A percentile compares a stretch with the other conserved stretches of the same genome.
phyloP scores from a whole-genome alignment of 176 grass and related monocot genomes.

The Phoenix roebelenii region DNA sequence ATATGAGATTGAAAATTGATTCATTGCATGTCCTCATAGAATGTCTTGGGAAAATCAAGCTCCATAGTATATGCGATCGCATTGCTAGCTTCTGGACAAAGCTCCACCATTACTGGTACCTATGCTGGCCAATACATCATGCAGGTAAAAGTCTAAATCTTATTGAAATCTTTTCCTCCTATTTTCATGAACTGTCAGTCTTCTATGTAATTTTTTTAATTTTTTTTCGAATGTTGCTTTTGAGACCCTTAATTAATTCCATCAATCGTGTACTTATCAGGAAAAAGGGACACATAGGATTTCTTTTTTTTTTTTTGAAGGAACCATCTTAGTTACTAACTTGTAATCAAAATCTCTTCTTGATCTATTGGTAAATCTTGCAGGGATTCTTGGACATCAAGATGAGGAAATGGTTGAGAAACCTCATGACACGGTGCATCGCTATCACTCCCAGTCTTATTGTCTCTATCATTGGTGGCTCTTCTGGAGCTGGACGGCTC shows the following conservation, averaged over 20 bases:
- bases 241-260: too few species aligned
- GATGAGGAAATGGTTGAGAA: constrained; percentile 77
- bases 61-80: constrained; percentile 65
- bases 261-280: too few species aligned
- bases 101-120: constrained; percentile 84
- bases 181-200: too few species aligned
- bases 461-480: constrained; percentile 64
- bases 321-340: too few species aligned
- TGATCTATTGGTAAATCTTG: neutral
- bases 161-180: too few species aligned
- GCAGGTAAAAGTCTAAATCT: constrained; percentile 36
- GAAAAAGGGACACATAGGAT: too few species aligned
- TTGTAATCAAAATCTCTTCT: too few species aligned
- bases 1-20: too few species aligned
- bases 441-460: constrained; percentile 71
- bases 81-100: constrained; percentile 83
- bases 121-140: constrained; percentile 92
- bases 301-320: too few species aligned
- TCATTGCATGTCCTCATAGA: neutral
- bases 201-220: too few species aligned
- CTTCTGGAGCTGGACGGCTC: constrained; percentile 62
- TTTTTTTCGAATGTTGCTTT: too few species aligned
- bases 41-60: constrained; percentile 80
- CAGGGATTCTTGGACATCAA: constrained; percentile 90
- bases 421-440: constrained; percentile 73